Base-by-base conservation (phyloP, 2,329 filamentous ascomycete species). In the Arthrobotrys musiformis region DNA sequence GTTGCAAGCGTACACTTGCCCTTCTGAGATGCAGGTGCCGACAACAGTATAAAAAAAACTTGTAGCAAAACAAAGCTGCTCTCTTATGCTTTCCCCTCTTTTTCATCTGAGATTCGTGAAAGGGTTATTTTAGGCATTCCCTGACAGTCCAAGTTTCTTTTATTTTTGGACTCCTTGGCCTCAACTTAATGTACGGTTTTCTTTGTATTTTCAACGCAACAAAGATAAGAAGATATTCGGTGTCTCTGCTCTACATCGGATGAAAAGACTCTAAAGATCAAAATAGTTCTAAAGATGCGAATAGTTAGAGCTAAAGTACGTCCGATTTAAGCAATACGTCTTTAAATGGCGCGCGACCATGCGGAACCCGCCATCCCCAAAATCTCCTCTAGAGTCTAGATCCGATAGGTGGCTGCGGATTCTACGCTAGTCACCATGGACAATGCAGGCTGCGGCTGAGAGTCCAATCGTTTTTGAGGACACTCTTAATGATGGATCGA, bases 331-430 rank as follows among this genome's bases (percentile, higher is more conserved):
- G 70, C 15, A 37, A 46, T 62, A 30, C 58, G 17, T 26, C 52
- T 67, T 54, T 40, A 24, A 75, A 75, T 68, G 44, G 44, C 42
- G 63, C 70, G 70, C 37, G 63, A 64, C 70, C 63, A 68, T 28
- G 60, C 70, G 70, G 70, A 75, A 75, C 70, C 70, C 54, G 70
- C 70, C 54, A 74, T 75, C 42, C 62, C 70, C 42, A 75, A 75
- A 75, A 61, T 75, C 56, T 69, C 42, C 70, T 69, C 48, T 62
- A 75, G 54, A 68, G 70, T 62, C 63, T 68, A 75, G 62, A 75
- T 75, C 70, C 63, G 70, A 75, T 75, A 75, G 54, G 63, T 75
- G 70, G 70, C 70, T 75, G 24, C 70, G 35, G 62, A 69, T 68
- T 68, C 54, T 19, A 75, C 62, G 44, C 70, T 75, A 46, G 70